Evolutionary conservation across 805 yeast species (phyloP).

Genomic region (Candida pini): DNA sequence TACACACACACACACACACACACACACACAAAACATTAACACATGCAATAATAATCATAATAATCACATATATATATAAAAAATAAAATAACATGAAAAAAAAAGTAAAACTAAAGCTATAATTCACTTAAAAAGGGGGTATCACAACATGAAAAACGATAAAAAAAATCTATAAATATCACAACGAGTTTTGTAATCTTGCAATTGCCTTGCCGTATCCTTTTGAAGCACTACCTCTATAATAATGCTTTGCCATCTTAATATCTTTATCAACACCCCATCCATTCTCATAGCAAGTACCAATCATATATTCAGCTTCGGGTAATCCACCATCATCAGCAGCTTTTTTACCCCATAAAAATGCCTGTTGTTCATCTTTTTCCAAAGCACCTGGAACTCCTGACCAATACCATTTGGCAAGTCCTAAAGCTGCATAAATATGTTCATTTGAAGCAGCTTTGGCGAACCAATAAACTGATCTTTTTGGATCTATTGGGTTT

Average conservation of each 20-base stretch:
- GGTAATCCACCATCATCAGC: constrained; percentile 50
- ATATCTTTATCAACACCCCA: constrained; percentile 44
- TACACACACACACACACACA: no score
- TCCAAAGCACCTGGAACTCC: constrained; percentile 53
- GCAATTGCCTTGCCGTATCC: constrained; percentile 54
- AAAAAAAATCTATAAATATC: no score
- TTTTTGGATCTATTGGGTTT: constrained; percentile 40
- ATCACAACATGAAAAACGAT: no score
- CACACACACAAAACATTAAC: no score
- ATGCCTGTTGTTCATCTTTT: constrained; percentile 60
- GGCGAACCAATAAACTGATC: constrained; percentile 70
- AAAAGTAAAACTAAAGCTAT: no score
- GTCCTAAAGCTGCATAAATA: constrained; percentile 62
- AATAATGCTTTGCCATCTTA: constrained; percentile 43
- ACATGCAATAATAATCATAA: no score
- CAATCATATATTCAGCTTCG: constrained; percentile 65
- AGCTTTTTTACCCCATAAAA: constrained; percentile 59
- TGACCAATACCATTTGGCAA: constrained; percentile 73
- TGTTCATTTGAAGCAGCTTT: constrained; percentile 62
- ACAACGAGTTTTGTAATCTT: no score
- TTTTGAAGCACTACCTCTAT: constrained; percentile 53
- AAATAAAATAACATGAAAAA: no score
- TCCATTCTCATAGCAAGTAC: constrained; percentile 63
- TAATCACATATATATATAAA: no score
- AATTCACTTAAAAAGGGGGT: no score